Percentiles rank a stretch among this genome's conserved stretches.
These are phyloP conservation scores for Claviceps fusiformis DNA, from an alignment of 2,329 filamentous ascomycete species.

Conservation along the genomic window DNA sequence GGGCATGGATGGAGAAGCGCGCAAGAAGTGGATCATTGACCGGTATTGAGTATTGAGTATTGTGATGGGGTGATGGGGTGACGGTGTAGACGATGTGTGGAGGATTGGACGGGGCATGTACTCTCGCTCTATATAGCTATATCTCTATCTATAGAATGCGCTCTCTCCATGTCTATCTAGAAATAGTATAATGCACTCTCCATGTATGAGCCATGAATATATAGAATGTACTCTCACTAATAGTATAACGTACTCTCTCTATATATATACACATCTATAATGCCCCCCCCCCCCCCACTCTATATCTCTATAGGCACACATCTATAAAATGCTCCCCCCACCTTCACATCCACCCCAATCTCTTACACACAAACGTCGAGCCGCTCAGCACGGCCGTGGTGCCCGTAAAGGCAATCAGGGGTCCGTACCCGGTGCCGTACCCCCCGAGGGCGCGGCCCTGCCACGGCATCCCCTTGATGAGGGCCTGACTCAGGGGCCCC, in stretches of 20 bases:
- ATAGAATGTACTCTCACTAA: no score
- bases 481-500: slow-evolving; percentile 40
- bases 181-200: no score
- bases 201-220: no score
- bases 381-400: slow-evolving; percentile 18
- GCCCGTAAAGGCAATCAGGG: slow-evolving; percentile 21
- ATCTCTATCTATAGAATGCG: no score
- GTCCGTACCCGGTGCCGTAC: slow-evolving; percentile 21
- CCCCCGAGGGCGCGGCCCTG: slow-evolving; percentile 18
- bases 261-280: no score
- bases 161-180: no score
- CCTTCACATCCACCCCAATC: slow-evolving; percentile 18
- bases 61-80: no score
- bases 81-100: not conserved
- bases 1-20: slow-evolving; percentile 32
- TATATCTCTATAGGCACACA: no score
- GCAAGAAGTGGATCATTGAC: slow-evolving; percentile 49
- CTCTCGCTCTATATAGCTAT: no score
- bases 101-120: not conserved
- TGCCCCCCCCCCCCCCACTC: no score
- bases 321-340: no score
- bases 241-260: no score
- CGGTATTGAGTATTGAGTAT: slow-evolving; percentile 38
- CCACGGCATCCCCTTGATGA: slow-evolving; percentile 33
- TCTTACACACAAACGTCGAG: slow-evolving; percentile 16